Evolutionary conservation across 192 early-diverging fungal species (phyloP), one percentile per base, ranked within the genome.

Genomic region (Entophlyctis luteolus): DNA sequence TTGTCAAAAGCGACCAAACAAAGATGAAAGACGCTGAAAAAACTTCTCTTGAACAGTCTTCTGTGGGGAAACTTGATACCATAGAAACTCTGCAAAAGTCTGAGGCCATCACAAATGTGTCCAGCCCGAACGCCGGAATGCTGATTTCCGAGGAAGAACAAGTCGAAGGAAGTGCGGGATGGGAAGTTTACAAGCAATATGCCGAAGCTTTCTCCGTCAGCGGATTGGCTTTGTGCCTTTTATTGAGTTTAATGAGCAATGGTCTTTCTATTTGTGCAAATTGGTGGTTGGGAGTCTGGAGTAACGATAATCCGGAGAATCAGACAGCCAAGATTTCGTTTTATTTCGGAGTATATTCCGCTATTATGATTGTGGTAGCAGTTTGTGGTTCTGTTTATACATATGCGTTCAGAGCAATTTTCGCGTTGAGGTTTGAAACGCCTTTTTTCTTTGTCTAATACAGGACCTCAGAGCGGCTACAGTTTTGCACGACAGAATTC

Each of bases 21-120:
- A 70, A 90, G 0, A 59, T 91, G 8, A 87, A 90, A 35, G 89
- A 89, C 29, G 89, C 88, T 14, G 60, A 92, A 50, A 48, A 25
- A 10, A 29, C 37, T 5, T 25, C 10, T 57, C 27, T 28, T 27
- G 59, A 28, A 14, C 36, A 62, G 25, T 10, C 18, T 16, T n/a
- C n/a, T 5, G 33, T 27, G 0, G 39, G 1, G 1, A 8, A 12
- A 18, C 48, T 34, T 32, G 35, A 68, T 27, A 27, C 3, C 20
- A 39, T 67, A 10, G 76, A 65, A 59, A 71, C 52, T 53, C 70
- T 38, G 31, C n/a, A 31, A 16, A 23, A 33, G 22, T 18, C 22
- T 39, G 22, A 16, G 6, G 46, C 46, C 12, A 48, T 23, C 4
- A 42, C 6, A 5, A 18, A 37, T 22, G 8, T 28, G 0, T 16